These are phyloP conservation scores for Penicillium diatomitis DNA, from an alignment of 495 filamentous ascomycete species.

Conservation along the genomic window DNA sequence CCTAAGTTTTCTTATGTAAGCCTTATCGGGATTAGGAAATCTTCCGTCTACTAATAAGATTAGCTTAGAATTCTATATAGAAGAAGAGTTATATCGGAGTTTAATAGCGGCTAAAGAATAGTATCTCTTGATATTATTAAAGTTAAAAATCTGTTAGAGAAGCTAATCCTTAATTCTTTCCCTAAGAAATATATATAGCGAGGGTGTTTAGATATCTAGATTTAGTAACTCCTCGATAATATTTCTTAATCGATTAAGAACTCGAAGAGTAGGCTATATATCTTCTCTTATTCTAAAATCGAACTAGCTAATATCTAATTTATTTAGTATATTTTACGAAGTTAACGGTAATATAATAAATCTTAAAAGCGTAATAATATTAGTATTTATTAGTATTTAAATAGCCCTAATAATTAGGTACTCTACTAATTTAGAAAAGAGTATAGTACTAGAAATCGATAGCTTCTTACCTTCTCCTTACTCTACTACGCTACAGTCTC, in stretches of 20 bases:
- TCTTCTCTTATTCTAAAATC: conserved; percentile 9
- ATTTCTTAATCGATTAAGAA: conserved; percentile 7
- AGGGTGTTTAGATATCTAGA: conserved; percentile 8
- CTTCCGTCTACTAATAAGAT: conserved; percentile 7
- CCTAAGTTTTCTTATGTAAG: not conserved
- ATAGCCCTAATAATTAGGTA: too few relatives aligned
- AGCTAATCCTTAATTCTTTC: conserved; percentile 4
- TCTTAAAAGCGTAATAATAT: too few relatives aligned
- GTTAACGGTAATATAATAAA: too few relatives aligned
- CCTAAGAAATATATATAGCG: conserved; percentile 14
- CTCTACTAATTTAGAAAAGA: too few relatives aligned
- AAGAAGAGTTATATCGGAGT: conserved; percentile 10
- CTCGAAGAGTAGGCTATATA: conserved; percentile 5
- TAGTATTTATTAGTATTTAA: too few relatives aligned
- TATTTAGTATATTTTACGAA: conserved; percentile 4
- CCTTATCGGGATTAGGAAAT: too few relatives aligned
- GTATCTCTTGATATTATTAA: conserved; percentile 17
- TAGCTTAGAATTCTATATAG: conserved; percentile 1
- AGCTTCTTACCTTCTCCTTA: too few relatives aligned
- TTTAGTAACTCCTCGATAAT: conserved; percentile 8
- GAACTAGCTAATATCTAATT: conserved; percentile 12
- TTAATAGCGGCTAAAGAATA: conserved; percentile 1
- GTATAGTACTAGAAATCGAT: too few relatives aligned
- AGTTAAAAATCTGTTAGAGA: conserved; percentile 11
- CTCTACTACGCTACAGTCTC: too few relatives aligned